Evolutionary conservation across 345 rosid genomes (phyloP).

Genomic region (Schrenkiella parvula): DNA sequence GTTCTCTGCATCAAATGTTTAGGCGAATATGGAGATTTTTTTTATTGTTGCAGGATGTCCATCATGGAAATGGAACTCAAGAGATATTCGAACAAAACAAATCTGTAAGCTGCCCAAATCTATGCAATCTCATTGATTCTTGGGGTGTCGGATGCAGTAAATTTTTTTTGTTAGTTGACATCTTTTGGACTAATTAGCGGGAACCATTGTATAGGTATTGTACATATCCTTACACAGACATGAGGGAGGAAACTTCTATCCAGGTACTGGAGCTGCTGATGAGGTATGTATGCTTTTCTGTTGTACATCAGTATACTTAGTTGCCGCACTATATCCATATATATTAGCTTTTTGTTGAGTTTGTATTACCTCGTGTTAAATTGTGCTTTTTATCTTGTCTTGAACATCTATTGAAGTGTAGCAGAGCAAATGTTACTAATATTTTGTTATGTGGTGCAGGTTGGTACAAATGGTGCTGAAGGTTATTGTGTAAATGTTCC

Average conservation of each 20-base stretch:
- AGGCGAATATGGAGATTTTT: neutral
- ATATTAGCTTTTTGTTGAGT: neutral
- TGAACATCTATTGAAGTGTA: neutral
- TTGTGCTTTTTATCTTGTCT: neutral
- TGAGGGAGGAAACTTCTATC: conserved; percentile 86
- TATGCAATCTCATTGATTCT: neutral
- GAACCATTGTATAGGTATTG: conserved; percentile 52
- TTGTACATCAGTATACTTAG: neutral
- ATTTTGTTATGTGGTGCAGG: conserved; percentile 40
- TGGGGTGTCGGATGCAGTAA: conserved; percentile 15
- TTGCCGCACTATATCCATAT: neutral
- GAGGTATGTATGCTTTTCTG: conserved; percentile 51
- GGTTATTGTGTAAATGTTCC: conserved; percentile 94
- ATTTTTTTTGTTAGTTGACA: neutral
- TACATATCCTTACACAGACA: conserved; percentile 92
- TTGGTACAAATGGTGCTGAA: conserved; percentile 84
- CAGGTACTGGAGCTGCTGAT: conserved; percentile 83
- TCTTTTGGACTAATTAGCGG: neutral
- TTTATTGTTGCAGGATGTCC: conserved; percentile 74
- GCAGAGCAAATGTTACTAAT: conserved; percentile 6
- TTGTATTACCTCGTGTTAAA: neutral
- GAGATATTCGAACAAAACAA: conserved; percentile 84
- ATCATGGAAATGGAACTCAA: conserved; percentile 99
- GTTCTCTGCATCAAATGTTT: neutral
- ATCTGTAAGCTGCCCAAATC: conserved; percentile 55